Percentiles rank a stretch among this genome's conserved stretches.
Evolutionary conservation across 2,329 filamentous ascomycete genomes (phyloP).

Genomic region (Sporothrix pseudoabietina): DNA sequence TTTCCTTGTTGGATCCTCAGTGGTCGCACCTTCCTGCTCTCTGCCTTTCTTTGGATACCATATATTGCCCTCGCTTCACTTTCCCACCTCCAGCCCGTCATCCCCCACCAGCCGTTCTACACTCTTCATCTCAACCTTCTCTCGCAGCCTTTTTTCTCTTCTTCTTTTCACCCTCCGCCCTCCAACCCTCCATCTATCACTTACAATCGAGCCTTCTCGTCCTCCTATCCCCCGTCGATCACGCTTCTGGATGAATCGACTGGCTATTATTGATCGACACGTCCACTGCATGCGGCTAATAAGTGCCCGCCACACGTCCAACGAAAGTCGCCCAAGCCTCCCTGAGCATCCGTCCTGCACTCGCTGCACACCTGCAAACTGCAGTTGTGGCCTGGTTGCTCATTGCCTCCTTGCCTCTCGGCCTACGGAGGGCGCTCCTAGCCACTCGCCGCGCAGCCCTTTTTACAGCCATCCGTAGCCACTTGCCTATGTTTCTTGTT

Average conservation of each 20-base stretch:
- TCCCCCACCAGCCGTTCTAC: slow-evolving; percentile 9
- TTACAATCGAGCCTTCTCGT: not conserved
- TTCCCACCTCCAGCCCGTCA: slow-evolving; percentile 7
- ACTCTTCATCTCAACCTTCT: not conserved
- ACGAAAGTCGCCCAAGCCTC: slow-evolving; percentile 11
- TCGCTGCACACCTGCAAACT: not conserved
- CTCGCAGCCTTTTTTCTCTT: not conserved
- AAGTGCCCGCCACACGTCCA: slow-evolving; percentile 26
- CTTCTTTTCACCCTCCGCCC: not conserved
- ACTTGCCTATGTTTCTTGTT: not conserved
- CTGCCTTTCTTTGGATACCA: not conserved
- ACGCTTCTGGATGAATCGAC: slow-evolving; percentile 30
- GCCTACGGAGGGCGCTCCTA: not conserved
- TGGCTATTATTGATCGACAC: slow-evolving; percentile 31
- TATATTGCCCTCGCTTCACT: slow-evolving; percentile 15
- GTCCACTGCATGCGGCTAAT: slow-evolving; percentile 32
- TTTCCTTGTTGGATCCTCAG: not conserved
- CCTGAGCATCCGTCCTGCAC: slow-evolving; percentile 1
- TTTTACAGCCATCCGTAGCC: not conserved
- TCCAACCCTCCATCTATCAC: not conserved
- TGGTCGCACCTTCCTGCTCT: not conserved
- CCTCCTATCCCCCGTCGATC: slow-evolving; percentile 25
- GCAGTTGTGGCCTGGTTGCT: not conserved
- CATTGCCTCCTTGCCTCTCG: slow-evolving; percentile 1
- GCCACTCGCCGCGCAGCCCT: not conserved